Conservation (phyloP, 1,139 yeast genomes). For the Candida tetrigidarum region DNA sequence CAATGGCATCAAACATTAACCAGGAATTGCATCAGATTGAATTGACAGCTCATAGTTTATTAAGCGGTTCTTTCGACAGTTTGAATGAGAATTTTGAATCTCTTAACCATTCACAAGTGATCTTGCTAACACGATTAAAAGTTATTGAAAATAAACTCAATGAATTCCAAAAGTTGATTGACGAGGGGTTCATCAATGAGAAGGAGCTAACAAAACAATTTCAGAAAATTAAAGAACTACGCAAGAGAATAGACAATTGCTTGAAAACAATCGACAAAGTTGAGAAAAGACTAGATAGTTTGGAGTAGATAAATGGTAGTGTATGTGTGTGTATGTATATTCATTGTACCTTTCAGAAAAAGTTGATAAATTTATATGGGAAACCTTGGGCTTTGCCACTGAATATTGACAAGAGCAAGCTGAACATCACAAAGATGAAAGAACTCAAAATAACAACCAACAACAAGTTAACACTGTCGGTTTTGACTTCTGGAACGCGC, state of each 20-base stretch:
- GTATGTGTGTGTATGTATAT: conserved; percentile 1
- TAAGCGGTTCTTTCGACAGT: conserved; percentile 56
- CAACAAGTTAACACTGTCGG: conserved; percentile 46
- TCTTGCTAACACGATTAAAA: conserved; percentile 52
- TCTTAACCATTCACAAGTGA: conserved; percentile 59
- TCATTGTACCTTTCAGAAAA: conserved; percentile 25
- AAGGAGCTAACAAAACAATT: conserved; percentile 31
- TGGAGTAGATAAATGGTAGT: conserved; percentile 2
- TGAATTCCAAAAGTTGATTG: conserved; percentile 25
- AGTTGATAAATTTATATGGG: conserved; percentile 53
- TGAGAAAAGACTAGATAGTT: conserved; percentile 33
- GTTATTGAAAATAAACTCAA: conserved; percentile 43
- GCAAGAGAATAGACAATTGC: conserved; percentile 36
- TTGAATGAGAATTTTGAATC: conserved; percentile 55
- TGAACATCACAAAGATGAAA: conserved; percentile 53
- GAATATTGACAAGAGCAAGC: conserved; percentile 59
- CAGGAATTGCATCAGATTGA: conserved; percentile 56
- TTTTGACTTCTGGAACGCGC: conserved; percentile 49
- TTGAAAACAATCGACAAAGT: conserved; percentile 36
- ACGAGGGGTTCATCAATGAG: conserved; percentile 21
- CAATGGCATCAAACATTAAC: conserved; percentile 2
- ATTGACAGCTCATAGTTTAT: conserved; percentile 55
- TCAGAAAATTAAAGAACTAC: conserved; percentile 34
- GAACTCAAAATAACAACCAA: conserved; percentile 44
- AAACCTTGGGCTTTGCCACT: conserved; percentile 62